Conservation (phyloP, 345 rosid species). For the Lumnitzera littorea region DNA sequence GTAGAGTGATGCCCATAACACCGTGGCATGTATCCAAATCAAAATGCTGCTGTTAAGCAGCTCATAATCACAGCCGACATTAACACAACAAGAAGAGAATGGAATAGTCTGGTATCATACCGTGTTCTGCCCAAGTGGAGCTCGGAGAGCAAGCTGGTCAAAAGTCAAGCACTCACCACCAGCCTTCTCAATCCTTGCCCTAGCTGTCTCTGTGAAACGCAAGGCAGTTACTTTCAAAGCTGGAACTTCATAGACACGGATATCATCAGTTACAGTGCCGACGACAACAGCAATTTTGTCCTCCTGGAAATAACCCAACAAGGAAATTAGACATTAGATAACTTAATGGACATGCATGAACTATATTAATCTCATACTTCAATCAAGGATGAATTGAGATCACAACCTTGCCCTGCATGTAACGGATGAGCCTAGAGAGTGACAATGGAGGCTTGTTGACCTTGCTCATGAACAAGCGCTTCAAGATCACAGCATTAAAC, state of each 20-base stretch:
- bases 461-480: slow-evolving; percentile 77
- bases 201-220: slow-evolving; percentile 82
- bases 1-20: too few relatives aligned
- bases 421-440: slow-evolving; percentile 45
- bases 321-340: neutral
- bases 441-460: slow-evolving; percentile 59
- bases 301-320: slow-evolving; percentile 31
- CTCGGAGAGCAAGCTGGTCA: slow-evolving; percentile 85
- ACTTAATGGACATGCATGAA: neutral
- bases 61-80: too few relatives aligned
- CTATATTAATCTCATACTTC: too few relatives aligned
- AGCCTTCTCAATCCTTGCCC: slow-evolving; percentile 93
- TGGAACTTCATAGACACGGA: slow-evolving; percentile 75
- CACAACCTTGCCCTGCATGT: slow-evolving; percentile 53
- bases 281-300: slow-evolving; percentile 72
- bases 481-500: slow-evolving; percentile 66
- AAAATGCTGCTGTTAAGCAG: too few relatives aligned
- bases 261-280: slow-evolving; percentile 80
- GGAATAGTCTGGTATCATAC: slow-evolving; percentile 19
- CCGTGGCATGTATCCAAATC: too few relatives aligned
- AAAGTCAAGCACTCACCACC: slow-evolving; percentile 95
- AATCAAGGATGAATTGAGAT: neutral
- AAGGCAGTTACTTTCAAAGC: slow-evolving; percentile 71
- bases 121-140: slow-evolving; percentile 94
- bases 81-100: too few relatives aligned